A percentile compares a stretch with the other conserved stretches of the same genome.
phyloP scores from a whole-genome alignment of 805 yeast genomes.

The Candida jianshihensis region DNA sequence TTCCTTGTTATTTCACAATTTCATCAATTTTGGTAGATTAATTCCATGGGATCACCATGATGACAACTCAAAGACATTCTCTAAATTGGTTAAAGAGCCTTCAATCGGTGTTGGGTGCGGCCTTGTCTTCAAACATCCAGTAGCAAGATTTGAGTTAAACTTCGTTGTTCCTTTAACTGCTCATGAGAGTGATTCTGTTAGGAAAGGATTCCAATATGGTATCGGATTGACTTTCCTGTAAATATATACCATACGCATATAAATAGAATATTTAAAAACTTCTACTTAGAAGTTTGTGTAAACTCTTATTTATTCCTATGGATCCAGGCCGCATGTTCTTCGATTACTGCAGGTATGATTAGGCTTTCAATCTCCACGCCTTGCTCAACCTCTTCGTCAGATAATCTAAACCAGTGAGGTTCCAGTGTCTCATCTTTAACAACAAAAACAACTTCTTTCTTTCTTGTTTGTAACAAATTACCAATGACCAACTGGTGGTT shows the following conservation, averaged over 20 bases:
- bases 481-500: conserved; percentile 95
- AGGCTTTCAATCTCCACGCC: conserved; percentile 66
- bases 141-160: conserved; percentile 62
- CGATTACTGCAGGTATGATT: conserved; percentile 72
- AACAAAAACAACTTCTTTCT: conserved; percentile 82
- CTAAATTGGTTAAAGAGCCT: conserved; percentile 31
- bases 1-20: conserved; percentile 56
- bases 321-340: conserved; percentile 61
- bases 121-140: conserved; percentile 51
- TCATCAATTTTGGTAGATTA: conserved; percentile 60
- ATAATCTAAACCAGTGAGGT: conserved; percentile 44
- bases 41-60: conserved; percentile 30
- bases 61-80: conserved; percentile 14
- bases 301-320: conserved; percentile 2
- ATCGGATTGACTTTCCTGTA: conserved; percentile 54
- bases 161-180: conserved; percentile 54
- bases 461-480: conserved; percentile 82
- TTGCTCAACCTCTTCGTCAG: conserved; percentile 31
- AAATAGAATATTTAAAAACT: not conserved
- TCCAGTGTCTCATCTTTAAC: conserved; percentile 33
- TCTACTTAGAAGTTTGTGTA: not conserved
- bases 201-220: conserved; percentile 66
- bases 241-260: conserved; percentile 1
- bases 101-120: conserved; percentile 56
- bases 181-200: conserved; percentile 39